Base-by-base conservation (phyloP, 352 stramenopile species). In the Phytophthora uliginosa region DNA sequence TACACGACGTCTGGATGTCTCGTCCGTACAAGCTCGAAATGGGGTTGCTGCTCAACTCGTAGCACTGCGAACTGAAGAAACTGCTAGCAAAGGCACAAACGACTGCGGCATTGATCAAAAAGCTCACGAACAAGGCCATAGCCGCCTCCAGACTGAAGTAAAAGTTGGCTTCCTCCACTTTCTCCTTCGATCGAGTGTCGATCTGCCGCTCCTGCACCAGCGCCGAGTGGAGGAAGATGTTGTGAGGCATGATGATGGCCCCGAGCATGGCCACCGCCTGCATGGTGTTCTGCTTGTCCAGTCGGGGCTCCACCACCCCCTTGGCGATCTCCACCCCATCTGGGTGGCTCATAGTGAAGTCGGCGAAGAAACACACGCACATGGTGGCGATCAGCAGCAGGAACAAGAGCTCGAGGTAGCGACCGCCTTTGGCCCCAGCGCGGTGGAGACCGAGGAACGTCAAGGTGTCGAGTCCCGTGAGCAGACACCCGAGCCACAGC, bases 161-260 rank as follows among this genome's bases (percentile, higher is more conserved):
- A 45, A 86, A 90, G 59, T 89, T 94, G 28, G 89, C 85, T 34
- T 95, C 74, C 10, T 82, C 71, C 17, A 95, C 74, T 15, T 53
- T 55, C 33, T 34, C 42, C 26, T 22, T 84, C 48, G 71, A 55
- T 8, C 38, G 63, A 7, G 51, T 54, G 33, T 83, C 54, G 26
- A 85, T 70, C 1, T 65, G 66, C 4, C 84, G 76, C 13, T 81
- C 76, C 24, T 88, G 90, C 22, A 98, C 90, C 3, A 98, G 79
- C 17, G 88, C 96, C 12, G 93, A 98, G 71, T 99, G 96, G 24
- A 99, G 79, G 63, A 98, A 99, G 13, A 99, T 78, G 66, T 99
- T 99, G 80, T 99, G 94, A 0, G 96, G 96, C 93, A 99, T 98
- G 76, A 99, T 96, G n/a, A 98, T 93, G 9, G 90, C 77, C 36